Percentiles rank a stretch among this genome's conserved stretches.
phyloP scores from a whole-genome alignment of 345 rosid genomes.

The Atalantia buxifolia region DNA sequence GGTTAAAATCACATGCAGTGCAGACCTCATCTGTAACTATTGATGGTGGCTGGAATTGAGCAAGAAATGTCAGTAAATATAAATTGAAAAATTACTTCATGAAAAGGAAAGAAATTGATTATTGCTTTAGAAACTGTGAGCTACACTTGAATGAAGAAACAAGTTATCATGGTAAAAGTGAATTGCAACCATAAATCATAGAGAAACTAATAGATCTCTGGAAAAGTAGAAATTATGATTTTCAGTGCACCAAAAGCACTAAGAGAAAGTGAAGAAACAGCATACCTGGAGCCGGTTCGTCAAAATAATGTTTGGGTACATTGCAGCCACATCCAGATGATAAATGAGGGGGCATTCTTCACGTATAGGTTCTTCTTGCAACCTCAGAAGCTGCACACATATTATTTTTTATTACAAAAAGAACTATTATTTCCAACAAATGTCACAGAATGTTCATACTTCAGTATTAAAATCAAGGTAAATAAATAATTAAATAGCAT shows the following conservation, averaged over 20 bases:
- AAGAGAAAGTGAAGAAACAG: background rate
- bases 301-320: slow-evolving; percentile 98
- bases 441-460: background rate
- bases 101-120: background rate
- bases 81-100: slow-evolving; percentile 1
- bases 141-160: background rate
- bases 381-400: slow-evolving; percentile 61
- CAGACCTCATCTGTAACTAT: slow-evolving; percentile 87
- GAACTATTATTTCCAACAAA: background rate
- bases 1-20: slow-evolving; percentile 97
- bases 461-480: background rate
- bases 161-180: slow-evolving; percentile 1
- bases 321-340: slow-evolving; percentile 98
- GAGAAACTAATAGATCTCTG: background rate
- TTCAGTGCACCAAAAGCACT: background rate
- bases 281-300: slow-evolving; percentile 97
- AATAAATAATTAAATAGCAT: background rate
- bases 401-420: background rate
- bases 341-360: slow-evolving; percentile 97
- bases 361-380: slow-evolving; percentile 75
- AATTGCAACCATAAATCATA: background rate
- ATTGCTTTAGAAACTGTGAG: background rate
- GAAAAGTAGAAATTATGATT: background rate
- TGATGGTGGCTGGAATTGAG: slow-evolving; percentile 80
- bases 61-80: slow-evolving; percentile 15